Conservation (phyloP, 75 land plant species). For the Cunninghamia lanceolata region DNA sequence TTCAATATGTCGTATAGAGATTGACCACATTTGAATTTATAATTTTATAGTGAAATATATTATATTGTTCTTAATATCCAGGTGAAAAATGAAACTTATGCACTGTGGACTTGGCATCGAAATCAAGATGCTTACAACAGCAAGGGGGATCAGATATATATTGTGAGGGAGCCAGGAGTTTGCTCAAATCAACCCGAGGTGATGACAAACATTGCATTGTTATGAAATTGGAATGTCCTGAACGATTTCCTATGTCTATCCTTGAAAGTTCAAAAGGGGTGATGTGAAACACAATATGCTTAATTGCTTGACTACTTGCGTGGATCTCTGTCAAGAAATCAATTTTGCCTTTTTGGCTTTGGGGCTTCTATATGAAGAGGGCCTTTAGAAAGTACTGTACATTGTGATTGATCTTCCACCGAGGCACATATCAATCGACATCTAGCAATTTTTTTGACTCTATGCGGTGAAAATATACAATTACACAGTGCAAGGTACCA, state of each 20-base stretch:
- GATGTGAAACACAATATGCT: neutral
- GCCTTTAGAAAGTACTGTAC: too few species aligned
- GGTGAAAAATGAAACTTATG: slow-evolving; percentile 84
- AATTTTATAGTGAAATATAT: neutral
- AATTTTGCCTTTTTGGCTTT: neutral
- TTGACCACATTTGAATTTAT: neutral
- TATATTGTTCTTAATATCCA: slow-evolving; percentile 19
- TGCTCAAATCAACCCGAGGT: slow-evolving; percentile 33
- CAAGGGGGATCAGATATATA: slow-evolving; percentile 78
- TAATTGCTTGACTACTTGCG: neutral
- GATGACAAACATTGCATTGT: slow-evolving; percentile 1
- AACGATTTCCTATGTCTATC: neutral
- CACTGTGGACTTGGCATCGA: slow-evolving; percentile 93
- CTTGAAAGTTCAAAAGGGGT: neutral
- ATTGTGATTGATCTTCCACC: neutral
- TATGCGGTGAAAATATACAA: neutral
- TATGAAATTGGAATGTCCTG: neutral
- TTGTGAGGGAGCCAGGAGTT: slow-evolving; percentile 60
- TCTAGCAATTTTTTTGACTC: neutral
- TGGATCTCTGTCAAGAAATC: neutral
- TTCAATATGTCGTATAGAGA: neutral
- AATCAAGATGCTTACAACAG: slow-evolving; percentile 65
- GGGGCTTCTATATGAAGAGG: too few species aligned
- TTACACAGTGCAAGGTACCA: neutral
- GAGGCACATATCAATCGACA: neutral